A percentile compares a stretch with the other conserved stretches of the same genome.
Conservation (phyloP, 179 eudicot species). For the Nepenthes alata region DNA sequence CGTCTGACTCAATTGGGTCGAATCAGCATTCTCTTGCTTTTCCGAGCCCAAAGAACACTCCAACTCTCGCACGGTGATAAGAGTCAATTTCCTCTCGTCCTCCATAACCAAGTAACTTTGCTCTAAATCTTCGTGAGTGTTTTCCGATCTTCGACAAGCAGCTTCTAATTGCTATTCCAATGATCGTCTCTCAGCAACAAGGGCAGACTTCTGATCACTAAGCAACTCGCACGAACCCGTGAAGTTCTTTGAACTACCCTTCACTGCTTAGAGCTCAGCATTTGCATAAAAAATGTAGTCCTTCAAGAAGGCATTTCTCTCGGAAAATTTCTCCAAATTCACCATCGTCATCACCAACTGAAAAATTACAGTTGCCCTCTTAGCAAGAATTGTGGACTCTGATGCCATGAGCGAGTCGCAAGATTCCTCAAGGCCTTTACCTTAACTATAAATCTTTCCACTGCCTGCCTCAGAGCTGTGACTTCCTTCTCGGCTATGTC, state of each 20-base stretch:
- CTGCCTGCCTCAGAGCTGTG: conserved; percentile 42
- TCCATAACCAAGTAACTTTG: conserved; percentile 35
- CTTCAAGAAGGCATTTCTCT: conserved; percentile 53
- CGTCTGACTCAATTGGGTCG: conserved; percentile 26
- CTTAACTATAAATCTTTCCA: conserved; percentile 47
- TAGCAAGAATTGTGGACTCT: conserved; percentile 46
- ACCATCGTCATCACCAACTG: conserved; percentile 52
- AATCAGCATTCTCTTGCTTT: conserved; percentile 40
- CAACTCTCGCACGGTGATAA: conserved; percentile 39
- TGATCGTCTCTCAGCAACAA: conserved; percentile 40
- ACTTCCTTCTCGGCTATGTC: conserved; percentile 68
- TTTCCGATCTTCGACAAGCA: conserved; percentile 31
- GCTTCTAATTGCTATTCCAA: conserved; percentile 41
- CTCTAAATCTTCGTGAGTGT: conserved; percentile 41
- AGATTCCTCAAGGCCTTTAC: conserved; percentile 60
- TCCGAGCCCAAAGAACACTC: conserved; percentile 35
- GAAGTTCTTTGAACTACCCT: conserved; percentile 44
- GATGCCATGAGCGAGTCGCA: conserved; percentile 45
- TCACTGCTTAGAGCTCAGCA: conserved; percentile 59
- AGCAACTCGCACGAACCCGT: conserved; percentile 67
- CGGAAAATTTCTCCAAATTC: conserved; percentile 57
- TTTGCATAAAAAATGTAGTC: conserved; percentile 60
- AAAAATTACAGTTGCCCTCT: conserved; percentile 48
- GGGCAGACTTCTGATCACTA: conserved; percentile 42
- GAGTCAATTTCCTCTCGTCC: conserved; percentile 42